A percentile compares a stretch with the other conserved stretches of the same genome.
Conservation (phyloP, 805 yeast species). For the Yarrowia osloensis region DNA sequence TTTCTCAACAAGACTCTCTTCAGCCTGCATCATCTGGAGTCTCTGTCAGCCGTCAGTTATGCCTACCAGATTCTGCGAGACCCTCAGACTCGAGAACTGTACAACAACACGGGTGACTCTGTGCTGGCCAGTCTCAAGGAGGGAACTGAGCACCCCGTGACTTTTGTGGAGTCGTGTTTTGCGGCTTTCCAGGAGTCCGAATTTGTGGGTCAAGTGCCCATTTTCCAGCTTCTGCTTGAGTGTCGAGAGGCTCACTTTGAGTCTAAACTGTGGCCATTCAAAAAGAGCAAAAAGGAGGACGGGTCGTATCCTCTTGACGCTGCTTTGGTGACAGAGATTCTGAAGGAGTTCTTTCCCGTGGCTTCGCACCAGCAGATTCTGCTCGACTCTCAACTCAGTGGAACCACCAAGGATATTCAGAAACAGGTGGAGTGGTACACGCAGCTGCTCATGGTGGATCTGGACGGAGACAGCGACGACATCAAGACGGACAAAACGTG, state of each 20-base stretch:
- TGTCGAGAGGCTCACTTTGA: conserved; percentile 1
- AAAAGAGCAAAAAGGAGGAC: not conserved
- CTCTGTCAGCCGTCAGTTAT: conserved; percentile 13
- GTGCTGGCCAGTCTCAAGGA: not conserved
- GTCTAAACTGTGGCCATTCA: conserved; percentile 1
- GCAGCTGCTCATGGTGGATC: conserved; percentile 18
- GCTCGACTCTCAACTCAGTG: not conserved
- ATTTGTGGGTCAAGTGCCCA: conserved; percentile 9
- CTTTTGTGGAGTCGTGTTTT: conserved; percentile 11
- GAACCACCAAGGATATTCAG: conserved; percentile 11
- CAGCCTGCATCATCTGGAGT: conserved; percentile 2
- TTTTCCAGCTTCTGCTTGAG: not conserved
- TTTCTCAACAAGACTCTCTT: not conserved
- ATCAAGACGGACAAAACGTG: conserved; percentile 21
- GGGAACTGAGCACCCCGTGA: not conserved
- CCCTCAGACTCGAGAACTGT: conserved; percentile 3
- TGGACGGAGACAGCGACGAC: conserved; percentile 24
- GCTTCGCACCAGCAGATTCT: conserved; percentile 8
- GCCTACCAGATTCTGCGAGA: conserved; percentile 14
- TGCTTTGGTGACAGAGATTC: not conserved
- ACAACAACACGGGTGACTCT: conserved; percentile 21
- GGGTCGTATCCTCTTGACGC: not conserved
- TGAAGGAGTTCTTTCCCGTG: not conserved
- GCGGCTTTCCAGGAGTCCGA: conserved; percentile 12
- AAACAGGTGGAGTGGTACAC: conserved; percentile 24